Evolutionary conservation across 2,329 filamentous ascomycete genomes (phyloP), one percentile per base, ranked within the genome.

Genomic region (Apiospora arundinis): DNA sequence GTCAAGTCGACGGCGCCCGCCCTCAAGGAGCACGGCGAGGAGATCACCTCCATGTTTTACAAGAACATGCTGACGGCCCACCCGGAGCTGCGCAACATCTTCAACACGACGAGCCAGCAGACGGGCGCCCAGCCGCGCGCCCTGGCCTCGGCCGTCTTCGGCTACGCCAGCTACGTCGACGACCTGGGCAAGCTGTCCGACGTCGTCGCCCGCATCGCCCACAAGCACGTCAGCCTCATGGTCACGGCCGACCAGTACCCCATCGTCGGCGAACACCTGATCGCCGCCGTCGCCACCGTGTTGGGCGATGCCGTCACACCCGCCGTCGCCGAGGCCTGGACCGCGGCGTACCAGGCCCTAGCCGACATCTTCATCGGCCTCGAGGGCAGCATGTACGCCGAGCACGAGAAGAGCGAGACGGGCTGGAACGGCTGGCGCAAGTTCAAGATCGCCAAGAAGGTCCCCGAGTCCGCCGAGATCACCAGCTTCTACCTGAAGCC

Each of bases 1-100:
- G 91, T 96, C 84, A 95, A 94, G 81, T 86, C 93, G 48, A 95
- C 93, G 1, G 92, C 91, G 49, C 93, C 93, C 2, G 87, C 94
- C 23, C 86, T 95, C 9, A 87, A 90, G 74, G 85, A 90, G 73
- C 89, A 95, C 79, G 93, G 93, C 81, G 84, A 84, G 23, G 83
- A 86, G 65, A 93, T 95, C 81, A 94, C 92, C n/a, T 86, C 84
- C 1, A 83, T 87, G 73, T 95, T 95, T 84, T 95, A 95, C 84
- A 83, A 85, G 63, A 91, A 90, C 82, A 86, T 95, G 83, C 85
- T 95, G 40, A 74, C 73, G 21, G 89, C 89, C 2, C 84, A 93
- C 74, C 92, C 92, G 0, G 84, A 87, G 37, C 86, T 95, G 42
- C 89, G 89, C 75, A 90, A 91, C 77, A 82, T 93, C 78, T 95